Evolutionary conservation across 441 rosid genomes (phyloP).

Genomic region (Omphalea diandra): DNA sequence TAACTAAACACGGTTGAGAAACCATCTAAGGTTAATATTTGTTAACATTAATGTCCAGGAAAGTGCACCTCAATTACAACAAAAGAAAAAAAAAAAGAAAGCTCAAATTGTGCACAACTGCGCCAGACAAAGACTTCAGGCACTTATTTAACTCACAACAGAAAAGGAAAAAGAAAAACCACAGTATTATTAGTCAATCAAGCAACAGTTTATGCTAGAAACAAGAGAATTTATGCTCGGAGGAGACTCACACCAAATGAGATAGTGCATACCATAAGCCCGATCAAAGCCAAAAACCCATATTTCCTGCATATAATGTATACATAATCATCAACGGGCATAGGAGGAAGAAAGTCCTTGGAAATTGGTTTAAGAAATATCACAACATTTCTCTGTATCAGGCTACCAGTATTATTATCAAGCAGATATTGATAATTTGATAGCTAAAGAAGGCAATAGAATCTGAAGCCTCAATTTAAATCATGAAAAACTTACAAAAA

Average conservation of each 20-base stretch:
- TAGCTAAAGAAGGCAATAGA: neutral
- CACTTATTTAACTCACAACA: neutral
- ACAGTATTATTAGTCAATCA: neutral
- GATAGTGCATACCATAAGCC: conserved; percentile 59
- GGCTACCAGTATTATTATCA: neutral
- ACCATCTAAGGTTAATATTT: neutral
- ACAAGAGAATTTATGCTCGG: conserved; percentile 21
- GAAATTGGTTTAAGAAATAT: neutral
- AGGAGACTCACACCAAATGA: conserved; percentile 61
- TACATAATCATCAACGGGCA: neutral
- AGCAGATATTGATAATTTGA: neutral
- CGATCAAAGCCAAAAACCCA: conserved; percentile 46
- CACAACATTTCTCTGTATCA: neutral
- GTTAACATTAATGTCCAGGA: too few relatives aligned
- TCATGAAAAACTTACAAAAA: neutral
- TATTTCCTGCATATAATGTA: conserved; percentile 34
- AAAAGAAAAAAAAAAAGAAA: neutral
- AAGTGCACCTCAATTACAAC: neutral
- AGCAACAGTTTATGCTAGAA: neutral
- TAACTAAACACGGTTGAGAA: neutral
- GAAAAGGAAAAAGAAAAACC: neutral
- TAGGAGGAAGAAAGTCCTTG: neutral
- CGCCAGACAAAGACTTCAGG: neutral
- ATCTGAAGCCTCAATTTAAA: neutral
- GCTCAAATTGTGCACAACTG: neutral